Evolutionary conservation across 805 yeast species (phyloP).

Genomic region (Metschnikowia reukaufii): DNA sequence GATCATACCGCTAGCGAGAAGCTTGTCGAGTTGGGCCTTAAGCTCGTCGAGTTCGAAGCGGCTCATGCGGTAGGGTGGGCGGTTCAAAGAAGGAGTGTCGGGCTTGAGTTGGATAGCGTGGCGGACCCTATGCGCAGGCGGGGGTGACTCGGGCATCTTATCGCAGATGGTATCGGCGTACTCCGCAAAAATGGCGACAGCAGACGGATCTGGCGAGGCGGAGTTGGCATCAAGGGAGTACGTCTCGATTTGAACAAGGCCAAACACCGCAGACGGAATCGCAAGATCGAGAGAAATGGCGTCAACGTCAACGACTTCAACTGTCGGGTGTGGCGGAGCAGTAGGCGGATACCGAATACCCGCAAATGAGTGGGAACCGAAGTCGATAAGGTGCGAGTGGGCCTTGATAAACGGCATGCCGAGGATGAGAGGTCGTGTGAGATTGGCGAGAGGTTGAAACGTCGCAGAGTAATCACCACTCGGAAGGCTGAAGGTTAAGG

Average conservation of each 20-base stretch:
- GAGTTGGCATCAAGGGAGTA: neutral
- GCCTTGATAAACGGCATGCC: constrained; percentile 1
- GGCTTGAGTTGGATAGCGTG: constrained; percentile 1
- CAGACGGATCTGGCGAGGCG: neutral
- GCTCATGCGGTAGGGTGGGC: constrained; percentile 2
- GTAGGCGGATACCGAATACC: neutral
- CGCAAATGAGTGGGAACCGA: neutral
- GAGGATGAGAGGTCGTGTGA: constrained; percentile 2
- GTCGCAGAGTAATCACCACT: neutral
- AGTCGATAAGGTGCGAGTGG: neutral
- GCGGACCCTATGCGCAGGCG: constrained; percentile 1
- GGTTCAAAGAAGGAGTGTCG: neutral
- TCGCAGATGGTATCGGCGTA: neutral
- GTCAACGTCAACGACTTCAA: neutral
- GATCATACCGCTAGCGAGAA: constrained; percentile 3
- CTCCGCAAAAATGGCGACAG: neutral
- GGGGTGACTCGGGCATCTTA: neutral
- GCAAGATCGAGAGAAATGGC: neutral
- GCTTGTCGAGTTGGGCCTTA: neutral
- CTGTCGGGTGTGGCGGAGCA: neutral
- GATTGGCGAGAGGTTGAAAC: neutral
- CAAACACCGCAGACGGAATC: neutral
- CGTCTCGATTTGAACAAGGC: neutral
- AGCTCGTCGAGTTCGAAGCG: constrained; percentile 4
- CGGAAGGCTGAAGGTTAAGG: neutral